Conservation (phyloP, 306 rosid species). For the Oxytropis ochrocephala region DNA sequence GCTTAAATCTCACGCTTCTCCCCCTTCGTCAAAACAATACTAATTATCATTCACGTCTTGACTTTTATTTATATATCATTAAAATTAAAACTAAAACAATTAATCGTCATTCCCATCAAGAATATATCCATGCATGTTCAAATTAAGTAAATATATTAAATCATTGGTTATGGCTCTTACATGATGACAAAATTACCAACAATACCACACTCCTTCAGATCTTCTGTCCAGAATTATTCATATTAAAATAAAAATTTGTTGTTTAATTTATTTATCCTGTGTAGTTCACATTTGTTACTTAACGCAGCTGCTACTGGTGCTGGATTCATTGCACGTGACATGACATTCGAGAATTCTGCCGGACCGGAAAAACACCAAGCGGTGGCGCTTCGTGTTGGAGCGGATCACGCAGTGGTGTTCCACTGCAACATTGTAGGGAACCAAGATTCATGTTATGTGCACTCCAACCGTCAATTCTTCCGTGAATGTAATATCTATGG, state of each 20-base stretch:
- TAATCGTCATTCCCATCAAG: no score
- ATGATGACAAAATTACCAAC: background rate
- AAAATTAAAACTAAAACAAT: no score
- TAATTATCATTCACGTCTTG: constrained; percentile 13
- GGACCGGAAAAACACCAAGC: constrained; percentile 86
- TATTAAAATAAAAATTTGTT: background rate
- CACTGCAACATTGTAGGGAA: constrained; percentile 55
- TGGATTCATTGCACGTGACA: constrained; percentile 74
- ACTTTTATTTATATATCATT: constrained; percentile 1
- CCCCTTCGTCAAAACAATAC: background rate
- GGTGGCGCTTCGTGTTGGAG: constrained; percentile 84
- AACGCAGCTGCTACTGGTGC: constrained; percentile 75
- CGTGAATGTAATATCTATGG: constrained; percentile 73
- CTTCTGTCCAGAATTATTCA: background rate
- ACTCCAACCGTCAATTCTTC: constrained; percentile 83
- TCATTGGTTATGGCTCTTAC: constrained; percentile 11
- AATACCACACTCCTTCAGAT: background rate
- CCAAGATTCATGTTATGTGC: constrained; percentile 80
- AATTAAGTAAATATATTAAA: background rate
- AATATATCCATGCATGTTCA: no score
- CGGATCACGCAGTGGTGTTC: constrained; percentile 78
- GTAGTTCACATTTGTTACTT: background rate
- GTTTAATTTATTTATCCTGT: background rate
- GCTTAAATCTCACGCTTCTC: constrained; percentile 22
- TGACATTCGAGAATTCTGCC: constrained; percentile 70